phyloP scores from a whole-genome alignment of 78 protist genomes.

The Capsaspora owczarzaki region DNA sequence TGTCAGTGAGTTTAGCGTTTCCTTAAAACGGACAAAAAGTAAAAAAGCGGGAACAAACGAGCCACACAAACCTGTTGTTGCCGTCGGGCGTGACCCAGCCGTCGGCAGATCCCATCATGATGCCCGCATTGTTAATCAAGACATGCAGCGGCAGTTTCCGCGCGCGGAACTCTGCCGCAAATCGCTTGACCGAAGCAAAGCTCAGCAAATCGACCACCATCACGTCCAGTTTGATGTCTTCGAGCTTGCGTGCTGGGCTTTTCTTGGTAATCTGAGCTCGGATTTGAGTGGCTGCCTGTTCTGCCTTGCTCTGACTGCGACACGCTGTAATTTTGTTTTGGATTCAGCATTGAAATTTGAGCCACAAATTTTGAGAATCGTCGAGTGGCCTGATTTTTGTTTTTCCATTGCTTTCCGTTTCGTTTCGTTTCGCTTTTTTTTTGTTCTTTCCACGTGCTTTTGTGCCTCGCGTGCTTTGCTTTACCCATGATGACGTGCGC shows the following conservation, averaged over 20 bases:
- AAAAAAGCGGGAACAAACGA: too few relatives aligned
- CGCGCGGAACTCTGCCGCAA: background rate
- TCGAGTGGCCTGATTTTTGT: too few relatives aligned
- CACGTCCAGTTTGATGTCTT: background rate
- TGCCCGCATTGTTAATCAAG: background rate
- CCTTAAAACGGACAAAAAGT: too few relatives aligned
- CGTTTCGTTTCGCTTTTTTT: too few relatives aligned
- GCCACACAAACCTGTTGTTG: too few relatives aligned
- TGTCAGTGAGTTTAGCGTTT: too few relatives aligned
- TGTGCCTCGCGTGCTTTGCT: too few relatives aligned
- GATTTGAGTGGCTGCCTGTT: background rate
- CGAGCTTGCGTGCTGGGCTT: background rate
- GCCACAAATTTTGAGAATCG: too few relatives aligned
- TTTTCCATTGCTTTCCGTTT: too few relatives aligned
- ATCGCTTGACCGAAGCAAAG: background rate
- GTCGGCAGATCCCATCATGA: background rate
- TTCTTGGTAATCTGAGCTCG: background rate
- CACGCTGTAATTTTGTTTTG: background rate
- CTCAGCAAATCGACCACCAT: background rate
- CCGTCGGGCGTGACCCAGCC: background rate
- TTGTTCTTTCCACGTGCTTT: too few relatives aligned
- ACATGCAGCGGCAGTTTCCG: background rate
- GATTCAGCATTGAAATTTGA: background rate
- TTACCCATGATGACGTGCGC: background rate
- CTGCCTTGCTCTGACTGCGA: background rate